Conservation (phyloP, 202 grass and related monocot genomes). For the Digitaria exilis region DNA sequence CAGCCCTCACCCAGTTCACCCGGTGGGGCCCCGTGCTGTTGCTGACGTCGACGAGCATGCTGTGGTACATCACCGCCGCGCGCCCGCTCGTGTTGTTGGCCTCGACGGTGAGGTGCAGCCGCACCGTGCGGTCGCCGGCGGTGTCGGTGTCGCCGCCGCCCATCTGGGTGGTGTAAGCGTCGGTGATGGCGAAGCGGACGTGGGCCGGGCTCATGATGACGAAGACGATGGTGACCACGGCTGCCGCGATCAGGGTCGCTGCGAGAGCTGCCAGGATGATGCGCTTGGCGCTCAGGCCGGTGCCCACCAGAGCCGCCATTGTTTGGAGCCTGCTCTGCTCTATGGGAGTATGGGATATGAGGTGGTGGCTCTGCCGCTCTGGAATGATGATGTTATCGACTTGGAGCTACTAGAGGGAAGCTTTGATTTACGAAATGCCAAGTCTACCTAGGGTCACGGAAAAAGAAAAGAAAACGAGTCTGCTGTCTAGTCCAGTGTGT, state of each 20-base stretch:
- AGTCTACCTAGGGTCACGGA: no score
- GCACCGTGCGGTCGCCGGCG: not conserved
- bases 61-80: not conserved
- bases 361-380: no score
- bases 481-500: no score
- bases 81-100: not conserved
- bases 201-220: not conserved
- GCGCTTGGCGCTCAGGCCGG: not conserved
- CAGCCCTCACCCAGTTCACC: not conserved
- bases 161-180: not conserved
- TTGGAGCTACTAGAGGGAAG: no score
- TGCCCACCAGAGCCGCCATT: no score
- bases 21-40: not conserved
- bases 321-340: no score
- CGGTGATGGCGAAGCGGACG: not conserved
- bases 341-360: no score
- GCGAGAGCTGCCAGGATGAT: not conserved
- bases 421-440: no score
- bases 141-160: no score
- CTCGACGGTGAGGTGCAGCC: not conserved
- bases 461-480: no score
- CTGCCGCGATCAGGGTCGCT: not conserved
- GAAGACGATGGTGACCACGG: not conserved
- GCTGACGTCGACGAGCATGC: slow-evolving; percentile 5
- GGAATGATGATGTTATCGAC: no score